Percentiles rank a stretch among this genome's conserved stretches.
Conservation (phyloP, 768 basidiomycete species). For the Amanita muscaria region DNA sequence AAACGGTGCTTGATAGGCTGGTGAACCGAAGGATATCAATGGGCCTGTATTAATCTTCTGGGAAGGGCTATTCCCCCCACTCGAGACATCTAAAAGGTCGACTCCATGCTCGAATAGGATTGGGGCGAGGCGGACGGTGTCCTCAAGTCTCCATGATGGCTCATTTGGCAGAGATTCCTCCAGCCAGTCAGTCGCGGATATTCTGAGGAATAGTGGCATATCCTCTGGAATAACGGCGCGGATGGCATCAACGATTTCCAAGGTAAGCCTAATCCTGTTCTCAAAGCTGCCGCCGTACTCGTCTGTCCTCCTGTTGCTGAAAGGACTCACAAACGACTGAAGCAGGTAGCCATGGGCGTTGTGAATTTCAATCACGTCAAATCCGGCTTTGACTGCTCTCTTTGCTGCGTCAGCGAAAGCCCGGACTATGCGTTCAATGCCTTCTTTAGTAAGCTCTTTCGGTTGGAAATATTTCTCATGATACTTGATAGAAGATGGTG, state of each 20-base stretch:
- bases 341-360: constrained; percentile 57
- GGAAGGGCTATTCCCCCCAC: constrained; percentile 45
- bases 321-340: constrained; percentile 49
- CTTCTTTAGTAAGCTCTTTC: constrained; percentile 44
- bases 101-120: constrained; percentile 57
- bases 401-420: constrained; percentile 46
- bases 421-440: constrained; percentile 46
- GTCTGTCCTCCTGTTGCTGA: constrained; percentile 54
- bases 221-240: constrained; percentile 47
- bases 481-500: constrained; percentile 43
- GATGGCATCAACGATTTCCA: constrained; percentile 58
- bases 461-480: constrained; percentile 38
- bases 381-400: constrained; percentile 49
- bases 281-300: constrained; percentile 66
- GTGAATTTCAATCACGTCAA: constrained; percentile 56
- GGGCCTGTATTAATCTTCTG: constrained; percentile 30
- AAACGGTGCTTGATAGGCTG: constrained; percentile 49
- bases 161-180: constrained; percentile 49
- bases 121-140: constrained; percentile 52
- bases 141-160: constrained; percentile 59
- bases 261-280: constrained; percentile 52
- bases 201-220: constrained; percentile 65
- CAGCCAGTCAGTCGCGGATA: constrained; percentile 72
- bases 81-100: constrained; percentile 68
- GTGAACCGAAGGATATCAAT: too few relatives aligned